These are phyloP conservation scores for Daldinia loculata DNA, from an alignment of 495 filamentous ascomycete genomes.

Conservation along the genomic window DNA sequence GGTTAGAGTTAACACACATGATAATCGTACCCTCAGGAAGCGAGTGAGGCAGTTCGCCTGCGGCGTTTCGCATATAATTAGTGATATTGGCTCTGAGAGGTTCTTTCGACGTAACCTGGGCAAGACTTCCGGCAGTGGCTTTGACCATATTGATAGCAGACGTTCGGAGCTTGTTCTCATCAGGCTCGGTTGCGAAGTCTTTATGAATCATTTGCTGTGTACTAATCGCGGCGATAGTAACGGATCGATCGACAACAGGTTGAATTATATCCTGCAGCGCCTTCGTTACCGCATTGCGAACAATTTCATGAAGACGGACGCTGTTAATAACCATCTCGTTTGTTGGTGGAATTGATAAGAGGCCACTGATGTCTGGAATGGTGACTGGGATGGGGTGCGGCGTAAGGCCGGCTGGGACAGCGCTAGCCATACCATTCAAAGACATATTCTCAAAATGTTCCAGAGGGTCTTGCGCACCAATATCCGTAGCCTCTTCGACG, in stretches of 20 bases:
- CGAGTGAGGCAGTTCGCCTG: conserved; percentile 72
- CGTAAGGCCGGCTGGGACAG: conserved; percentile 75
- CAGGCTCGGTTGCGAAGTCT: conserved; percentile 91
- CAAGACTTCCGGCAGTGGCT: conserved; percentile 88
- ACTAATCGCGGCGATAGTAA: conserved; percentile 96
- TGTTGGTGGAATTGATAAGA: conserved; percentile 76
- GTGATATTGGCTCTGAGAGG: conserved; percentile 93
- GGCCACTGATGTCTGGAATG: conserved; percentile 79
- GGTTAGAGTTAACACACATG: conserved; percentile 98
- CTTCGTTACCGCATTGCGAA: conserved; percentile 80
- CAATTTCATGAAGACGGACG: conserved; percentile 78
- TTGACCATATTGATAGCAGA: conserved; percentile 92
- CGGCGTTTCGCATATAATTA: conserved; percentile 88
- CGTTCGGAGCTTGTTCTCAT: conserved; percentile 83
- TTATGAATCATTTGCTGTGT: conserved; percentile 93
- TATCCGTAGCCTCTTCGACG: conserved; percentile 67
- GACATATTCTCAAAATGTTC: conserved; percentile 82
- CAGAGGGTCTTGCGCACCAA: conserved; percentile 56
- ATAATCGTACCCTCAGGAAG: conserved; percentile 88
- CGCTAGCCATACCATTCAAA: conserved; percentile 72
- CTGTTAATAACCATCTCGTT: conserved; percentile 77
- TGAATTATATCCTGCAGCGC: conserved; percentile 95
- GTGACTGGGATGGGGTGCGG: conserved; percentile 74
- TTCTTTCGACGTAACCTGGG: conserved; percentile 97
- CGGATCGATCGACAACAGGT: conserved; percentile 94